Conservation (phyloP, 2,329 filamentous ascomycete genomes). For the Parascedosporium putredinis region DNA sequence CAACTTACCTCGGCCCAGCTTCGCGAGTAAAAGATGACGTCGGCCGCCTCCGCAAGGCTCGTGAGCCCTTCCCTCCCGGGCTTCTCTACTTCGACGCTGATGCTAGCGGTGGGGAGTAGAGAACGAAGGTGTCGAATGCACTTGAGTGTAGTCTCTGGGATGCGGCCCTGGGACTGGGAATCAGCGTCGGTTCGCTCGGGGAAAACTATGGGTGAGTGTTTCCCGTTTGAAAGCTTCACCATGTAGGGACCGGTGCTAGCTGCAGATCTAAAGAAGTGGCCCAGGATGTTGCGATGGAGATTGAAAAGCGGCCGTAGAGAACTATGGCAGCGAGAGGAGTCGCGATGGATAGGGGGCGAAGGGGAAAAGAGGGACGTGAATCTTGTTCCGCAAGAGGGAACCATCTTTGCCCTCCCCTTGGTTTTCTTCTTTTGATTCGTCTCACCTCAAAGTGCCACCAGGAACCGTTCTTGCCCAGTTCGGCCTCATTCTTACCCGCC, state of each 20-base stretch:
- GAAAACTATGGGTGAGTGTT: too few relatives aligned
- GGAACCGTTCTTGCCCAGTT: constrained; percentile 23
- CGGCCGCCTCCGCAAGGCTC: constrained; percentile 49
- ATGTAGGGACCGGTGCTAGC: too few relatives aligned
- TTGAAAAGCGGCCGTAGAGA: too few relatives aligned
- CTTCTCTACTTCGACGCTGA: constrained; percentile 68
- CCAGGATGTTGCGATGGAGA: too few relatives aligned
- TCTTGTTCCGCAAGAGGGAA: too few relatives aligned
- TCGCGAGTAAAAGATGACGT: constrained; percentile 65
- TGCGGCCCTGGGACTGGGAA: constrained; percentile 41
- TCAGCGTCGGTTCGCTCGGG: constrained; percentile 1
- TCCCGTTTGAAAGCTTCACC: too few relatives aligned
- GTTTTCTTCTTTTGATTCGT: too few relatives aligned
- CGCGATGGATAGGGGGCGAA: too few relatives aligned
- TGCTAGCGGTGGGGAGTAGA: constrained; percentile 29
- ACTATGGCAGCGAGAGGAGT: too few relatives aligned
- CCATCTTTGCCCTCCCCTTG: too few relatives aligned
- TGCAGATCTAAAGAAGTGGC: too few relatives aligned
- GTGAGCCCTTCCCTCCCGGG: constrained; percentile 49
- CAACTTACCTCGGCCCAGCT: constrained; percentile 54
- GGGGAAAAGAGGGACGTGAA: too few relatives aligned
- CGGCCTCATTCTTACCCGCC: constrained; percentile 20
- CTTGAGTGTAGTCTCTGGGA: constrained; percentile 46
- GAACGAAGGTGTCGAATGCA: constrained; percentile 48
- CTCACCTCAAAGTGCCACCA: constrained; percentile 68